Evolutionary conservation across 495 filamentous ascomycete genomes (phyloP).

Genomic region (Lepraria neglecta): DNA sequence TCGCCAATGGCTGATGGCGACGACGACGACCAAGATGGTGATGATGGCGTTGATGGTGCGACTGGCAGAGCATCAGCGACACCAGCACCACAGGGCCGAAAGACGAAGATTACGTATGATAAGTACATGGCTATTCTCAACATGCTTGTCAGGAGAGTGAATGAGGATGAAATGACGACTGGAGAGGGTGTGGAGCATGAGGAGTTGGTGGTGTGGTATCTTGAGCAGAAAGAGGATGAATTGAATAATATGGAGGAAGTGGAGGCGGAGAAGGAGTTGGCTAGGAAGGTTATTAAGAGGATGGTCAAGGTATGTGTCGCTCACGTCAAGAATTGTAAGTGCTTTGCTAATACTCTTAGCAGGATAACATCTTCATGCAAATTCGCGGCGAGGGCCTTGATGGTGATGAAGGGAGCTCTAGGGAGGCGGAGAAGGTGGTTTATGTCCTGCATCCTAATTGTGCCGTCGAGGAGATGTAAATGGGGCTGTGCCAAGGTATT

Average conservation of each 20-base stretch:
- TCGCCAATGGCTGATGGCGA: slow-evolving; percentile 59
- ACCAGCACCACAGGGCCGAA: slow-evolving; percentile 43
- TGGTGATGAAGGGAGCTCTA: slow-evolving; percentile 43
- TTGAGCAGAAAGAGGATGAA: slow-evolving; percentile 88
- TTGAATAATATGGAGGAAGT: slow-evolving; percentile 74
- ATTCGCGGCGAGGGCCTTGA: slow-evolving; percentile 79
- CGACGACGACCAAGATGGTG: slow-evolving; percentile 35
- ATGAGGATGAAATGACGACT: slow-evolving; percentile 61
- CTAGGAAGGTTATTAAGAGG: slow-evolving; percentile 84
- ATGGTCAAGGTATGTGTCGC: slow-evolving; percentile 79
- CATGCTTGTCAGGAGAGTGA: slow-evolving; percentile 69
- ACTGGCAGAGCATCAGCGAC: slow-evolving; percentile 35
- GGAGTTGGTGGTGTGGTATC: slow-evolving; percentile 80
- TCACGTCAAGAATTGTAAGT: not conserved
- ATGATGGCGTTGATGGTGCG: slow-evolving; percentile 31
- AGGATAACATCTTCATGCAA: slow-evolving; percentile 91
- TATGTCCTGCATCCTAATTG: slow-evolving; percentile 96
- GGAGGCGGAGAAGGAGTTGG: slow-evolving; percentile 64
- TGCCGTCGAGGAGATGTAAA: slow-evolving; percentile 61
- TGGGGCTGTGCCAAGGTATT: too few relatives aligned
- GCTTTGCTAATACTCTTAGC: not conserved
- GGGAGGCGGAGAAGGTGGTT: slow-evolving; percentile 50
- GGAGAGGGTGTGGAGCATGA: slow-evolving; percentile 90
- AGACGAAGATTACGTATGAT: slow-evolving; percentile 90
- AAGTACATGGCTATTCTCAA: slow-evolving; percentile 91